Base-by-base conservation (phyloP, 371 early-diverging fungal species). In the Mortierella sp. region DNA sequence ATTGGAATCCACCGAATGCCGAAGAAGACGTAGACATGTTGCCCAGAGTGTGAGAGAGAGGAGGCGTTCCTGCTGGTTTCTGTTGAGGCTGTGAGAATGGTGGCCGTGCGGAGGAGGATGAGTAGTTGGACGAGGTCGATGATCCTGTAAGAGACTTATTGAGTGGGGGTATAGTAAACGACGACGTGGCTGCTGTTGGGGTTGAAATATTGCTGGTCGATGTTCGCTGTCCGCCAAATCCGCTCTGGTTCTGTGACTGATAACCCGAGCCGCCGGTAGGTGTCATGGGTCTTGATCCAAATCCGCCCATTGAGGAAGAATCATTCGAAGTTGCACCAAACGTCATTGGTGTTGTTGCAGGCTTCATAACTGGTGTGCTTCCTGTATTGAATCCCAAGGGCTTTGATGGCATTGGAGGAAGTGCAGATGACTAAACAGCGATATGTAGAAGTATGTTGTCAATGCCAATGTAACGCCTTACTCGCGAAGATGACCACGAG, bases 81-180 rank as follows among this genome's bases (percentile, higher is more conserved):
- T 86, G 87, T 42, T 86, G 86, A 13, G 82, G 87, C 76, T 82
- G 82, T 9, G 83, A 82, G 70, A 86, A 84, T 0, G 85, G 78
- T 16, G 71, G 78, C 31, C 82, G 80, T 21, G 78, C 44, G 10
- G 76, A 28, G n/a, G 76, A 28, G 19, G 79, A 50, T 1, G 71
- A 77, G 28, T 44, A 74, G 45, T 54, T 72, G 14, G 80, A 82
- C 21, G 65, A 77, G 14, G 68, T 34, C 26, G 83, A 72, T 8
- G 76, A 70, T n/a, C 78, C 71, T 31, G 81, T 70, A 42, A 63
- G 60, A 3, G 82, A 76, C 70, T 82, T 86, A 55, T 63, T 80
- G 60, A 86, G 78, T 8, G 87, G 87, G 82, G 87, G 87, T 86
- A 86, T 86, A 75, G 80, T 47, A 70, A 86, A 86, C 14, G 87